Conservation (phyloP, 192 early-diverging fungal species). For the Gaertneriomyces semiglobifer region DNA sequence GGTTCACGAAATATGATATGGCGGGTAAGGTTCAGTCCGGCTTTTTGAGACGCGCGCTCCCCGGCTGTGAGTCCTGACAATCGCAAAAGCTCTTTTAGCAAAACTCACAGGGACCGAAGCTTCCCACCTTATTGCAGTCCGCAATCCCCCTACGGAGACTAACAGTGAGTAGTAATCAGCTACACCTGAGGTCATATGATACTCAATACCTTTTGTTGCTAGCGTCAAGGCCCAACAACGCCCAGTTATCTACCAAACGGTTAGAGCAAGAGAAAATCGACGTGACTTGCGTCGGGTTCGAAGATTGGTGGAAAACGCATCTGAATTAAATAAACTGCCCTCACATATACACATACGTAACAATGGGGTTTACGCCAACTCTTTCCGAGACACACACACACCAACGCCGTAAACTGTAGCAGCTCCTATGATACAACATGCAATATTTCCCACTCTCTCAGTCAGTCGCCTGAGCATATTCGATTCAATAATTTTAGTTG, state of each 20-base stretch:
- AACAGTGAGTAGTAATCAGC: neutral
- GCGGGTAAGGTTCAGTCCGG: constrained; percentile 46
- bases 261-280: constrained; percentile 56
- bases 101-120: constrained; percentile 41
- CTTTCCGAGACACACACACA: too few relatives aligned
- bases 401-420: too few relatives aligned
- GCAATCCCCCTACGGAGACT: constrained; percentile 26
- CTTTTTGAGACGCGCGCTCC: neutral
- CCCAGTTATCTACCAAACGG: constrained; percentile 60
- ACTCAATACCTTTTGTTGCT: constrained; percentile 3
- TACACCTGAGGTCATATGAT: neutral
- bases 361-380: too few relatives aligned
- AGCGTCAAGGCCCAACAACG: constrained; percentile 63
- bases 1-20: constrained; percentile 69
- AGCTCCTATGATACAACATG: too few relatives aligned
- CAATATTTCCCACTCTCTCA: too few relatives aligned
- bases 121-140: constrained; percentile 49
- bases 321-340: constrained; percentile 1
- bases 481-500: too few relatives aligned
- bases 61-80: neutral
- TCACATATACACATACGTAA: too few relatives aligned
- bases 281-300: constrained; percentile 48
- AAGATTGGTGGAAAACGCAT: constrained; percentile 50
- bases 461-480: too few relatives aligned
- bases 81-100: constrained; percentile 36